A percentile compares a stretch with the other conserved stretches of the same genome.
phyloP scores from a whole-genome alignment of 768 basidiomycete genomes.

The Rhodotorula babjevae region DNA sequence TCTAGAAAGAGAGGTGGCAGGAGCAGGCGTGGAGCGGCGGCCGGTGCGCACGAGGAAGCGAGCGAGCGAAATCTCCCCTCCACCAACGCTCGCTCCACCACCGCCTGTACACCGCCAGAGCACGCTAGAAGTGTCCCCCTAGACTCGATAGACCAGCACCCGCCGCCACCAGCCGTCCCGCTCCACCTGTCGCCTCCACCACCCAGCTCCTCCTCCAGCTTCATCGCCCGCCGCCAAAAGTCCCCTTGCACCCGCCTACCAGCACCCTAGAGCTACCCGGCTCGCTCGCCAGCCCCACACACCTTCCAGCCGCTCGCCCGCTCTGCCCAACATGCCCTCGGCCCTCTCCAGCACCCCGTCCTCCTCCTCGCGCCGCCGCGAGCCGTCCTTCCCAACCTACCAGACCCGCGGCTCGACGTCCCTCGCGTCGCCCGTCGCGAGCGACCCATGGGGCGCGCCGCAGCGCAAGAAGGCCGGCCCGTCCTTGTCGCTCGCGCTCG shows the following conservation, averaged over 20 bases:
- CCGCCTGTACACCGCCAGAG: background rate
- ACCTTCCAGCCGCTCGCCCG: too few species aligned
- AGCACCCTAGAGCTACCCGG: background rate
- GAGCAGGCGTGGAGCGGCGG: too few species aligned
- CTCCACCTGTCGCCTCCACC: too few species aligned
- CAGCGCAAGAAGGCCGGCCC: constrained; percentile 18
- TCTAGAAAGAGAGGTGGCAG: too few species aligned
- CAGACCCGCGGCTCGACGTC: constrained; percentile 27
- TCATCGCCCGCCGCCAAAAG: background rate
- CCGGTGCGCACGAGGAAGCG: too few species aligned
- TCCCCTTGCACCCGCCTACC: background rate
- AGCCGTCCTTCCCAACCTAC: constrained; percentile 8
- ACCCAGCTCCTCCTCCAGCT: background rate
- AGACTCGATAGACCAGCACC: background rate
- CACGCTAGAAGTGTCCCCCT: background rate
- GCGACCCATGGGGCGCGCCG: background rate
- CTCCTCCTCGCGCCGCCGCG: constrained; percentile 7
- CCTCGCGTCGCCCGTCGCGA: background rate
- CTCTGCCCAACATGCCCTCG: constrained; percentile 18
- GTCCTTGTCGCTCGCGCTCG: constrained; percentile 25
- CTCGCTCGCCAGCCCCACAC: background rate
- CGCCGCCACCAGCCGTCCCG: too few species aligned
- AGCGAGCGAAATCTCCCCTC: background rate
- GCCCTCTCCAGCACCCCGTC: constrained; percentile 6
- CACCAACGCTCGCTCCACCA: background rate